Evolutionary conservation across 306 rosid genomes (phyloP), one percentile per base, ranked within the genome.

Genomic region (Citrullus amarus): DNA sequence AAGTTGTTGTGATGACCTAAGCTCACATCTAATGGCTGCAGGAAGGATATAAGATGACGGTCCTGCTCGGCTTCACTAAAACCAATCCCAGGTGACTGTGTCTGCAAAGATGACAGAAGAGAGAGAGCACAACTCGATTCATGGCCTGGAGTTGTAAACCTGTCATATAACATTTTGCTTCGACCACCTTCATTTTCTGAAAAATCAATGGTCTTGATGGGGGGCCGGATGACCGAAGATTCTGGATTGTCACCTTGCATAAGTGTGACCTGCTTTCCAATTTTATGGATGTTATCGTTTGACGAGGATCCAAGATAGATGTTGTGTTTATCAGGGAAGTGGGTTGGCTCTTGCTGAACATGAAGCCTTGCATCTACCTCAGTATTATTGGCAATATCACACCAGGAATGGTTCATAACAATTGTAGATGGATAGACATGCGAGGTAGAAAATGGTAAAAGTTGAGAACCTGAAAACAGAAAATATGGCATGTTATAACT

Each of bases 61-160:
- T 81, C 86, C 85, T 73, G 77, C 46, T 86, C 82, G 67, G 88
- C 81, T 58, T 79, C 91, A 86, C 85, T 81, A 38, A 89, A 85
- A 76, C 89, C 91, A 58, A 74, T 84, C 53, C 85, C 87, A 13
- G 90, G 83, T 79, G 86, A 73, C 86, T 82, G 96, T 32, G 89
- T 74, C 84, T 85, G 97, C 72, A 91, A 90, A 43, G 97, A 91
- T 95, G 99, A 95, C 99, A 95, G 99, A 92, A 95, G 99, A 95
- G 97, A 95, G 99, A 92, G 99, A 95, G 97, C 99, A 95, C 97
- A 87, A 65, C 89, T 88, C 63, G 97, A 81, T 50, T 84, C 91
- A 1, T 65, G 88, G 61, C 80, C 84, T 68, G 81, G 80, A 76
- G 77, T 75, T 70, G 91, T 77, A 77, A 85, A 61, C 79, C 81